Base-by-base conservation (phyloP, 1,139 yeast species). In the Nakaseomyces uthaithaninus region DNA sequence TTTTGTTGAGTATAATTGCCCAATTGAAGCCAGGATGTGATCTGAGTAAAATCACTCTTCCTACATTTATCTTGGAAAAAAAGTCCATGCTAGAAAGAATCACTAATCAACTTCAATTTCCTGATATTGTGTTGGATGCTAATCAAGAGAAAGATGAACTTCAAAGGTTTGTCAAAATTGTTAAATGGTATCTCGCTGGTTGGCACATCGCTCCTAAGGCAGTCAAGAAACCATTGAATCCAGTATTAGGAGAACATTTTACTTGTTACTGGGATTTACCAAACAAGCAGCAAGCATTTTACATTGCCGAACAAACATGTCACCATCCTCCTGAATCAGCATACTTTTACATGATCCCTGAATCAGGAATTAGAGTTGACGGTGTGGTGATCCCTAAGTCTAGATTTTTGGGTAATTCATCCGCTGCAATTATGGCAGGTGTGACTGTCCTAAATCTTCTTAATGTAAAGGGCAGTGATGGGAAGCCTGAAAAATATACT, bases 121-220 rank as follows among this genome's bases (percentile, higher is more conserved):
- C 97, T 0, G 75, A 77, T 28, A 65, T 87, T 23, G 63, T 89
- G 33, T 60, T 86, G 4, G 72, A 74, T 19, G 96, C 97, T 0
- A 81, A 82, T 48, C 54, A 58, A 1, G 67, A 72, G 1, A 47
- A 54, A 10, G 86, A 84, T 52, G 75, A 77, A 1, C 55, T 80
- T 24, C 67, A 75, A 43, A 71, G 98, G 46, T 89, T 91, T 54
- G 59, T 85, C 7, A 64, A 74, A 36, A 78, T 91, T 8, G 77
- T 83, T 33, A 77, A 79, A 53, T 91, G 95, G 95, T 91, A 89
- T 59, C 69, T 91, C 59, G 77, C 95, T 2, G 87, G 94, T 37
- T 91, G 97, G 97, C 97, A 91, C 57, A 89, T 91, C 57, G 93
- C 96, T 1, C 98, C 98, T 18, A 91, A 89, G 59, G 98, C 97